Percentiles rank a stretch among this genome's conserved stretches.
These are phyloP conservation scores for Gaultheria prostrata DNA, from an alignment of 148 eudicot genomes.

Conservation along the genomic window DNA sequence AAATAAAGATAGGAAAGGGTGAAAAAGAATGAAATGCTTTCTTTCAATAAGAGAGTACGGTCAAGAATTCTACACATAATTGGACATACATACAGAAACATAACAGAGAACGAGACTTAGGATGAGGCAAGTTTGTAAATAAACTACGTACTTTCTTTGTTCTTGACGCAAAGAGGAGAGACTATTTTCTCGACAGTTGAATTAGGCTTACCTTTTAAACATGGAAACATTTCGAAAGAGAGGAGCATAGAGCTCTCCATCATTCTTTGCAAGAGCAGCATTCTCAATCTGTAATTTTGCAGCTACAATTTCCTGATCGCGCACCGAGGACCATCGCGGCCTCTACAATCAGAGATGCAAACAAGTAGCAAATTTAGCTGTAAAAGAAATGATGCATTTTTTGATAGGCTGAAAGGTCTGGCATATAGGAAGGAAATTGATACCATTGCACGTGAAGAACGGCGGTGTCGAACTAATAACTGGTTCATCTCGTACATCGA, in stretches of 20 bases:
- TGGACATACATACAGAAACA: not conserved
- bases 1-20: not conserved
- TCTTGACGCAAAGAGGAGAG: not conserved
- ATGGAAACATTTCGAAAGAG: conserved; percentile 68
- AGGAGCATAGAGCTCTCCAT: conserved; percentile 64
- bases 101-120: not conserved
- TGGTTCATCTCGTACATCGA: conserved; percentile 53
- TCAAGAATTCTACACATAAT: not conserved
- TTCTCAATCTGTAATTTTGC: conserved; percentile 63
- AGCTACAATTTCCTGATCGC: conserved; percentile 64
- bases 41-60: not conserved
- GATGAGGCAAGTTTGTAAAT: not conserved
- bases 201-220: conserved; percentile 65
- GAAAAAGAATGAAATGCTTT: not conserved
- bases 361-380: not conserved
- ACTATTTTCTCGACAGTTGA: not conserved
- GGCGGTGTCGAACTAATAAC: conserved; percentile 60
- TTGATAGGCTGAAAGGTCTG: not conserved
- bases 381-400: not conserved
- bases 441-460: conserved; percentile 75
- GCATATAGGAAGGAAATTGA: conserved; percentile 7
- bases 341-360: conserved; percentile 46
- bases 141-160: not conserved
- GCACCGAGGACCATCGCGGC: conserved; percentile 62
- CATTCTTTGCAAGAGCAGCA: conserved; percentile 40